Evolutionary conservation across 2,329 filamentous ascomycete genomes (phyloP).

Genomic region (Fusarium sp.): DNA sequence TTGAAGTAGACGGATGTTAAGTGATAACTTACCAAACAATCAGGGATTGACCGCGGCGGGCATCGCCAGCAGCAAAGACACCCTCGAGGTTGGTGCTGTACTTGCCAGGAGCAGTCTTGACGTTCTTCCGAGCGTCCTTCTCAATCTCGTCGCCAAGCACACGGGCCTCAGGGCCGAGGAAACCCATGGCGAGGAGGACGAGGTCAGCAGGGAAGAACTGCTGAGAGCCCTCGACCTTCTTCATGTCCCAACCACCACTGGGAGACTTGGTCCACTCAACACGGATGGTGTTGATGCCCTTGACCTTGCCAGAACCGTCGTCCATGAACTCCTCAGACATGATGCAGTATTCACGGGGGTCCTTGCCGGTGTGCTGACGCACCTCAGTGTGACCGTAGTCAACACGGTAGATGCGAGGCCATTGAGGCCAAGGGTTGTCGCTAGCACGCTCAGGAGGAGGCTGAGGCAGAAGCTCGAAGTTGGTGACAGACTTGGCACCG

Average conservation of each 20-base stretch:
- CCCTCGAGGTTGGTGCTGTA: constrained; percentile 91
- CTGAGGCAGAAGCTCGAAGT: constrained; percentile 96
- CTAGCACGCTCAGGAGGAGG: constrained; percentile 90
- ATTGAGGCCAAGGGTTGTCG: constrained; percentile 98
- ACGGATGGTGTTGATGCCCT: constrained; percentile 95
- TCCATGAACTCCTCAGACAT: constrained; percentile 98
- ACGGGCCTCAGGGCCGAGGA: constrained; percentile 92
- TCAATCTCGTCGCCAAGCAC: constrained; percentile 90
- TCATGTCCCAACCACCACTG: constrained; percentile 97
- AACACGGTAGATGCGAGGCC: constrained; percentile 98
- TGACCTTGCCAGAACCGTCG: constrained; percentile 88
- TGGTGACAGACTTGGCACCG: constrained; percentile 94
- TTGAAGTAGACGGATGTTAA: background rate
- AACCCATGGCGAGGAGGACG: constrained; percentile 96
- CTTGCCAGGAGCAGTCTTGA: constrained; percentile 91
- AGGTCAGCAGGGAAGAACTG: constrained; percentile 97
- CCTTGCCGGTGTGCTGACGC: constrained; percentile 95
- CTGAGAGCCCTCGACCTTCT: constrained; percentile 92
- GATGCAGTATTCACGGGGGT: constrained; percentile 97
- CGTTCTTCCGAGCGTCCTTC: constrained; percentile 93
- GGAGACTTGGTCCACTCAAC: constrained; percentile 96
- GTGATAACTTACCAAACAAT: constrained; percentile 85
- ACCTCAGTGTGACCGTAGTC: constrained; percentile 98
- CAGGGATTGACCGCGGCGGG: constrained; percentile 92
- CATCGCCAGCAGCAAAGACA: constrained; percentile 95